Evolutionary conservation across 148 eudicot species (phyloP).

Genomic region (Tetragonia tetragonoides): DNA sequence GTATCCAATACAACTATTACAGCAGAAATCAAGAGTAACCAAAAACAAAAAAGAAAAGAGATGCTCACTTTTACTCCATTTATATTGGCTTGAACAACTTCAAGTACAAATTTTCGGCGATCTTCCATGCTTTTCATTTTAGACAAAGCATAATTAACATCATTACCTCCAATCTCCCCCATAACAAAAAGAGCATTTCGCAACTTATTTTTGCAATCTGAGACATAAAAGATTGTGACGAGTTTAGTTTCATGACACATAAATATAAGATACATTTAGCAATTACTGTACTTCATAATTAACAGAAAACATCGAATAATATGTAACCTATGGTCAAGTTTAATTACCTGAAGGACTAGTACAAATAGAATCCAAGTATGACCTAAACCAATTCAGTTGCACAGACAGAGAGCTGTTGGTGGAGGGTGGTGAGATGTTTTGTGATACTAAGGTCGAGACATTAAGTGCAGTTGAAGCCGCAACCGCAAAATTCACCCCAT

Average conservation of each 20-base stretch:
- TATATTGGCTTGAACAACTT: neutral
- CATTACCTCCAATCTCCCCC: conserved; percentile 52
- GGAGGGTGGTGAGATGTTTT: neutral
- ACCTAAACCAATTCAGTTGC: conserved; percentile 26
- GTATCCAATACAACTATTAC: too few relatives aligned
- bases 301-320: neutral
- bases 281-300: too few relatives aligned
- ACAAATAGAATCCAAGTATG: conserved; percentile 21
- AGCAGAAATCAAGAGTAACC: too few relatives aligned
- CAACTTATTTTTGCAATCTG: conserved; percentile 29
- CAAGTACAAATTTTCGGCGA: conserved; percentile 18
- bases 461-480: conserved; percentile 26
- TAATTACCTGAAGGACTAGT: conserved; percentile 7
- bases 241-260: neutral
- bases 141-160: conserved; percentile 27
- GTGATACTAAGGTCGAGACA: conserved; percentile 8
- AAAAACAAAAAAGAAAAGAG: too few relatives aligned
- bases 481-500: conserved; percentile 31
- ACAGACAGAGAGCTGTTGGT: conserved; percentile 22
- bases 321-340: neutral
- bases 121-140: conserved; percentile 17
- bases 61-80: conserved; percentile 26
- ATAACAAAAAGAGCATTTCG: conserved; percentile 32
- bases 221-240: neutral
- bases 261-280: neutral